Evolutionary conservation across 2,329 filamentous ascomycete genomes (phyloP).

Genomic region (Arthroderma uncinatum): DNA sequence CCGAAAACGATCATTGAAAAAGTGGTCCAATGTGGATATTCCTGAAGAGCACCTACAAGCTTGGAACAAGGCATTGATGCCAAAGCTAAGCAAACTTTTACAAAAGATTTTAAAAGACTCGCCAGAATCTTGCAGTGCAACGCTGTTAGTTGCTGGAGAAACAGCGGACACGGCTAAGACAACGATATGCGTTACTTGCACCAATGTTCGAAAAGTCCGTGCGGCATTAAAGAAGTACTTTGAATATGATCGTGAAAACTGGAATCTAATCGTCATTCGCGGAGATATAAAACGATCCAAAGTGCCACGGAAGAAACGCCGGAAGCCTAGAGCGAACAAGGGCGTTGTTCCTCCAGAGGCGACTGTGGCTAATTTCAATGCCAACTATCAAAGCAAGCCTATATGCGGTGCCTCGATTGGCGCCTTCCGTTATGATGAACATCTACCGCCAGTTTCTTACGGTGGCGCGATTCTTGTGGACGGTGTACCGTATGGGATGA

Average conservation of each 20-base stretch:
- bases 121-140: conserved; percentile 50
- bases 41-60: conserved; percentile 44
- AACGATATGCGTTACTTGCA: conserved; percentile 53
- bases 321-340: conserved; percentile 26
- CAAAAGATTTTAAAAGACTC: conserved; percentile 49
- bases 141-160: conserved; percentile 50
- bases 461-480: conserved; percentile 81
- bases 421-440: conserved; percentile 72
- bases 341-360: conserved; percentile 20
- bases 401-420: conserved; percentile 85
- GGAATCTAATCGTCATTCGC: conserved; percentile 50
- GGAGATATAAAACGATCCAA: conserved; percentile 48
- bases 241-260: conserved; percentile 44
- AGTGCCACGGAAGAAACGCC: conserved; percentile 34
- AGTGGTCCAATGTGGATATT: conserved; percentile 42
- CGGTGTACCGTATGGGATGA: conserved; percentile 80
- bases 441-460: conserved; percentile 81
- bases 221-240: conserved; percentile 48
- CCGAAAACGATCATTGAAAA: conserved; percentile 34
- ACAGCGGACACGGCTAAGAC: conserved; percentile 46
- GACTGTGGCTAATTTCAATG: conserved; percentile 43
- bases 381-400: conserved; percentile 66
- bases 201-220: conserved; percentile 48
- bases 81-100: conserved; percentile 47
- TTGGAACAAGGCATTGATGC: conserved; percentile 49